Evolutionary conservation across 2,329 filamentous ascomycete genomes (phyloP).

Genomic region (Aspergillus sp.): DNA sequence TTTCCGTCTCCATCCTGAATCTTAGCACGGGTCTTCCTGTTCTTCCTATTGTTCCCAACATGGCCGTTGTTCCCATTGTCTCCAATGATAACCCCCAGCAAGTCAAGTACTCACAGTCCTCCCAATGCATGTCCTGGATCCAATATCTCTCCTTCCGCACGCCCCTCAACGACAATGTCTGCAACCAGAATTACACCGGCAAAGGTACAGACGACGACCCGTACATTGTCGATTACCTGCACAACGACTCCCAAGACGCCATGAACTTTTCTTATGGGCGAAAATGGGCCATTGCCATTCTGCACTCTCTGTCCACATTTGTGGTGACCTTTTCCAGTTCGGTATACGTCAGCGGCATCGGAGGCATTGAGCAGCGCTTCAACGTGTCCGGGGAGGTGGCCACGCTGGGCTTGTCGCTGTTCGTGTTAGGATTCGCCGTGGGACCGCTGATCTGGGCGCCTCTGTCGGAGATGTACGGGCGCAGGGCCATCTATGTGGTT

Average conservation of each 20-base stretch:
- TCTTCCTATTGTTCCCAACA: too few relatives aligned
- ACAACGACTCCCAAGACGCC: slow-evolving; percentile 10
- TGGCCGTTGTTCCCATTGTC: too few relatives aligned
- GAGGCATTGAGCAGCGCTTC: slow-evolving; percentile 6
- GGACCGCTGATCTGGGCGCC: slow-evolving; percentile 33
- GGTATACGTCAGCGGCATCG: slow-evolving; percentile 6
- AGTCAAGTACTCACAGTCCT: too few relatives aligned
- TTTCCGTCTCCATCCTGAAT: too few relatives aligned
- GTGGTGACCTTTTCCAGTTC: slow-evolving; percentile 7
- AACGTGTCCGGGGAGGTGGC: slow-evolving; percentile 6
- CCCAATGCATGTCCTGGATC: too few relatives aligned
- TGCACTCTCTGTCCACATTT: slow-evolving; percentile 5
- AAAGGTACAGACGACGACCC: slow-evolving; percentile 10
- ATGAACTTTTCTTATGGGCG: slow-evolving; percentile 1
- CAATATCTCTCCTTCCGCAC: too few relatives aligned
- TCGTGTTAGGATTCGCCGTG: slow-evolving; percentile 36
- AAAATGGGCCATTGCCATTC: slow-evolving; percentile 8
- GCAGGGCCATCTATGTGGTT: slow-evolving; percentile 14
- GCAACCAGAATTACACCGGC: slow-evolving; percentile 5
- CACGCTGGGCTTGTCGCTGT: slow-evolving; percentile 13
- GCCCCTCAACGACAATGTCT: too few relatives aligned
- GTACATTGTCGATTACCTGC: slow-evolving; percentile 8
- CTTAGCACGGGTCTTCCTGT: too few relatives aligned
- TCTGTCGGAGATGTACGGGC: slow-evolving; percentile 19
- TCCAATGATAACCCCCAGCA: too few relatives aligned